These are phyloP conservation scores for Sclerotinia borealis DNA, from an alignment of 2,329 filamentous ascomycete genomes.

Conservation along the genomic window DNA sequence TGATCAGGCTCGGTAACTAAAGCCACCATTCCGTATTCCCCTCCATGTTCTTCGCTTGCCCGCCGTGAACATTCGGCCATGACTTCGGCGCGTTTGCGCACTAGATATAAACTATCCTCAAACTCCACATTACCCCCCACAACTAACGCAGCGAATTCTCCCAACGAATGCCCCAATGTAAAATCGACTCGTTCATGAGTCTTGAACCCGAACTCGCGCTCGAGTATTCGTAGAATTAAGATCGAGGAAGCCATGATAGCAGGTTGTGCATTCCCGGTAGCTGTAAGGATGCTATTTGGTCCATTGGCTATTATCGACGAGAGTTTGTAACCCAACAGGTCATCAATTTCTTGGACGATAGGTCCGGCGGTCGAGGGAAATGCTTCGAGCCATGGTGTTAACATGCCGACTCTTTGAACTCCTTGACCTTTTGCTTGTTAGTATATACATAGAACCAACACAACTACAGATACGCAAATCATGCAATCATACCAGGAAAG, in stretches of 20 bases:
- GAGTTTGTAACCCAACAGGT: conserved; percentile 66
- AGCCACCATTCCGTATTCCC: conserved; percentile 91
- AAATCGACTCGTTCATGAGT: conserved; percentile 68
- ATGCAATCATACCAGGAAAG: conserved; percentile 33
- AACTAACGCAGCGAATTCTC: conserved; percentile 87
- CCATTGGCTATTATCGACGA: conserved; percentile 74
- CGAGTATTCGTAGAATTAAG: conserved; percentile 79
- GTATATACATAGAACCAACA: background rate
- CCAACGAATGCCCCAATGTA: conserved; percentile 82
- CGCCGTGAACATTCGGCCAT: conserved; percentile 72
- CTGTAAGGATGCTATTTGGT: conserved; percentile 68
- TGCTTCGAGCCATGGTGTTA: conserved; percentile 75
- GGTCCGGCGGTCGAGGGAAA: conserved; percentile 72
- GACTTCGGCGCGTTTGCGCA: conserved; percentile 69
- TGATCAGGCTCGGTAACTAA: conserved; percentile 81
- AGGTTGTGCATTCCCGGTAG: conserved; percentile 83
- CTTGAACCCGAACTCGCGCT: conserved; percentile 76
- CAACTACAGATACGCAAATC: background rate
- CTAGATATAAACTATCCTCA: conserved; percentile 69
- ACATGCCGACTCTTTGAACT: conserved; percentile 84
- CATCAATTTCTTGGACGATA: conserved; percentile 83
- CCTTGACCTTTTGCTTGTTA: conserved; percentile 60
- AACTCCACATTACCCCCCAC: conserved; percentile 76
- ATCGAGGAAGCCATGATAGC: conserved; percentile 95
- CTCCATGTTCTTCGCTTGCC: conserved; percentile 61